A percentile compares a stretch with the other conserved stretches of the same genome.
These are phyloP conservation scores for Ramularia endophylla DNA, from an alignment of 2,329 filamentous ascomycete genomes.

Conservation along the genomic window DNA sequence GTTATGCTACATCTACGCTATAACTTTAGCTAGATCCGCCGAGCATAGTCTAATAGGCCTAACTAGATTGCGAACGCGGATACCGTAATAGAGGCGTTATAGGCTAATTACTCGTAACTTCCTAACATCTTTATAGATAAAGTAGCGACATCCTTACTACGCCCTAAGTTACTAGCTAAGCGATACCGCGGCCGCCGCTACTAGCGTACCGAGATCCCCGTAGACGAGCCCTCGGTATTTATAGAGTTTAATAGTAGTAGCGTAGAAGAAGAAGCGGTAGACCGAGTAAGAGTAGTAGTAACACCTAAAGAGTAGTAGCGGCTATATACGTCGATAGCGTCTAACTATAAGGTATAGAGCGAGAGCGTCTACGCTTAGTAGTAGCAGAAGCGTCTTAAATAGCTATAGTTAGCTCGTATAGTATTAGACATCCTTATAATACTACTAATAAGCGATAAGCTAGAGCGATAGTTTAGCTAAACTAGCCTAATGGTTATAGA, in stretches of 20 bases:
- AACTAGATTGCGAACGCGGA: background rate
- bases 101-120: background rate
- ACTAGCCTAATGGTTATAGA: background rate
- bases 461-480: background rate
- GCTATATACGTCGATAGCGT: background rate
- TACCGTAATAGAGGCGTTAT: background rate
- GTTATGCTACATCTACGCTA: conserved; percentile 3
- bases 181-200: background rate
- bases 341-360: background rate
- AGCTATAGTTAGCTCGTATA: background rate
- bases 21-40: conserved; percentile 1
- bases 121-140: background rate
- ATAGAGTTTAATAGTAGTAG: background rate
- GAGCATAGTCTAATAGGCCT: background rate
- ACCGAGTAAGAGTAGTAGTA: background rate
- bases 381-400: background rate
- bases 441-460: background rate
- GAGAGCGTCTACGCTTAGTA: background rate
- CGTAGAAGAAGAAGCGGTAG: background rate
- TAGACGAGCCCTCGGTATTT: background rate
- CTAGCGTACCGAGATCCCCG: background rate
- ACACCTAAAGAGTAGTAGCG: background rate
- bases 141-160: no score
- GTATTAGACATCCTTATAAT: conserved; percentile 1
- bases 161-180: background rate